Conservation (phyloP, 1,284 basidiomycete species). For the Paramarasmius palmivorus region DNA sequence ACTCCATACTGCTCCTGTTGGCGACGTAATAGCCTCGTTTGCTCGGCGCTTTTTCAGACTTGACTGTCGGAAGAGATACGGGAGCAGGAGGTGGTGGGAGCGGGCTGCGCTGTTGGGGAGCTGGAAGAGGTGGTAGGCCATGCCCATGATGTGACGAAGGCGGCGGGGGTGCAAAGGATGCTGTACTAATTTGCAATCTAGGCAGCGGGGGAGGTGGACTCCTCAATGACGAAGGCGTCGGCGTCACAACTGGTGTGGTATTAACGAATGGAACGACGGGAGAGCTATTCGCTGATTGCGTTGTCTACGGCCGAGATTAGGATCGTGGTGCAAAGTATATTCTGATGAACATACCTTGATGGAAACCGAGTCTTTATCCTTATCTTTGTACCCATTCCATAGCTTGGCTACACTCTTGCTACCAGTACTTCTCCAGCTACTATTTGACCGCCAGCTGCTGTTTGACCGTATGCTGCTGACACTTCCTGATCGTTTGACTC, state of each 20-base stretch:
- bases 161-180: neutral
- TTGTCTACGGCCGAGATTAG: too few relatives aligned
- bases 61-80: neutral
- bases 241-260: too few relatives aligned
- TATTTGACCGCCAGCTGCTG: too few relatives aligned
- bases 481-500: neutral
- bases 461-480: neutral
- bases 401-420: too few relatives aligned
- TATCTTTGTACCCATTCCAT: too few relatives aligned
- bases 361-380: too few relatives aligned
- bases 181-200: neutral
- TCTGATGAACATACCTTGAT: too few relatives aligned
- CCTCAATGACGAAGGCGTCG: neutral
- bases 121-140: neutral
- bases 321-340: too few relatives aligned
- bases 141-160: neutral
- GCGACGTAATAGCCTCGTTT: neutral
- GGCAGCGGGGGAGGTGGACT: neutral
- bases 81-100: neutral
- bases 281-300: slow-evolving; percentile 1
- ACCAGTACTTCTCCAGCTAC: too few relatives aligned
- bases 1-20: neutral
- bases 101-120: neutral
- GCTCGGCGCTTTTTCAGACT: neutral
- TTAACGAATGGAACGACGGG: neutral